phyloP scores from a whole-genome alignment of 257 asterid species.

The Forsythia suspensa region DNA sequence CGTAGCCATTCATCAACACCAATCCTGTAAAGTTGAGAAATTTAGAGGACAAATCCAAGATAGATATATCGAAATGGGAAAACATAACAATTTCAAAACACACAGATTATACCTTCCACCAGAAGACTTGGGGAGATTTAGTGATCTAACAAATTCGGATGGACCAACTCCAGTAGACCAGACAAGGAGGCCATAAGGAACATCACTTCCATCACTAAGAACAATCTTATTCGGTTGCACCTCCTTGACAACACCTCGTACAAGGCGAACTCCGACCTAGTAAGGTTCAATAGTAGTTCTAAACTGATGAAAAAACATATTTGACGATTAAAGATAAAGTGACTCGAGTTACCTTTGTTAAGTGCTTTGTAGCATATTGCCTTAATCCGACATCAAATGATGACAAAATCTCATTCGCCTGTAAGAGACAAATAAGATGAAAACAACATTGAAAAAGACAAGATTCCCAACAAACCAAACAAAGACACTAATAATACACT shows the following conservation, averaged over 20 bases:
- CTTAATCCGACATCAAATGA: conserved; percentile 84
- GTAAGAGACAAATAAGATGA: conserved; percentile 16
- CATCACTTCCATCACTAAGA: conserved; percentile 89
- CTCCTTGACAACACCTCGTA: conserved; percentile 84
- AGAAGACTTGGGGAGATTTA: conserved; percentile 69
- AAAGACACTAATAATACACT: background rate
- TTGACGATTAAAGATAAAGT: background rate
- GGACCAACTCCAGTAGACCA: conserved; percentile 99
- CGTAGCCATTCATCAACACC: conserved; percentile 89
- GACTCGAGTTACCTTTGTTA: conserved; percentile 61
- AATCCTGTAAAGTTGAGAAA: conserved; percentile 42
- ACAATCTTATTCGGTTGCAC: conserved; percentile 66
- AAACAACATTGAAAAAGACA: background rate
- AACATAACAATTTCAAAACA: background rate
- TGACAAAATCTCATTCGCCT: conserved; percentile 92
- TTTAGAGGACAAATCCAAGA: background rate
- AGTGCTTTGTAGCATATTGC: conserved; percentile 86
- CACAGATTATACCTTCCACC: conserved; percentile 74
- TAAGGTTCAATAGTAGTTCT: background rate
- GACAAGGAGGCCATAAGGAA: conserved; percentile 90
- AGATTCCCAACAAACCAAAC: background rate
- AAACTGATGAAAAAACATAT: background rate
- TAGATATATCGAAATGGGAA: background rate
- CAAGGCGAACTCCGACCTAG: conserved; percentile 87
- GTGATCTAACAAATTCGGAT: conserved; percentile 64